A percentile compares a stretch with the other conserved stretches of the same genome.
These are phyloP conservation scores for Chaetomiaceae sp. DNA, from an alignment of 2,329 filamentous ascomycete species.

Conservation along the genomic window DNA sequence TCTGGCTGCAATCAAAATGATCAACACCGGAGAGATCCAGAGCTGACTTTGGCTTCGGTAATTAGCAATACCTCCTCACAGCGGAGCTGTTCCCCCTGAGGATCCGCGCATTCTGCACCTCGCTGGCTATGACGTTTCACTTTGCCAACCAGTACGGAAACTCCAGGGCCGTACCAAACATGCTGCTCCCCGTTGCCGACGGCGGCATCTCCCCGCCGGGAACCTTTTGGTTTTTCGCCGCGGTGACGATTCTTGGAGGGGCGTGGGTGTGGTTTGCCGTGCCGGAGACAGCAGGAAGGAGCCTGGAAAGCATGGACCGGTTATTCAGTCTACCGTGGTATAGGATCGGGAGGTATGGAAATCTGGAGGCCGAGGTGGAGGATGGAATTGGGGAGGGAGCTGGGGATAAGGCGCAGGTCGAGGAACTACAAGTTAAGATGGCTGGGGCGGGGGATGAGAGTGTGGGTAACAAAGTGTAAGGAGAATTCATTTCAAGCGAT, in stretches of 20 bases:
- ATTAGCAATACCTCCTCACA: slow-evolving; percentile 65
- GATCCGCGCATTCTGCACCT: slow-evolving; percentile 65
- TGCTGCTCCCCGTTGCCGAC: slow-evolving; percentile 51
- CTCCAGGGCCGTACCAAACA: slow-evolving; percentile 66
- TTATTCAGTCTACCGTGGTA: slow-evolving; percentile 72
- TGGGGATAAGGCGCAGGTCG: background rate
- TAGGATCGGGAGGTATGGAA: slow-evolving; percentile 59
- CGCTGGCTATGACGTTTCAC: slow-evolving; percentile 71
- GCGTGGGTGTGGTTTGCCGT: slow-evolving; percentile 68
- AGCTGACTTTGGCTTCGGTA: slow-evolving; percentile 35
- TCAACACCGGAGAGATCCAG: no score
- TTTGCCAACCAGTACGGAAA: slow-evolving; percentile 78
- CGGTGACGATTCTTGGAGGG: slow-evolving; percentile 62
- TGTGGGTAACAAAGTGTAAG: background rate
- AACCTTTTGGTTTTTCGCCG: slow-evolving; percentile 73
- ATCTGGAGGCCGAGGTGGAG: slow-evolving; percentile 45
- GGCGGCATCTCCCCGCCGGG: slow-evolving; percentile 56
- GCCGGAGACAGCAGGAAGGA: slow-evolving; percentile 65
- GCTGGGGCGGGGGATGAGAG: background rate
- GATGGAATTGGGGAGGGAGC: slow-evolving; percentile 30
- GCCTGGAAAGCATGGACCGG: slow-evolving; percentile 64
- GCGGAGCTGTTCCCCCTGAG: slow-evolving; percentile 73
- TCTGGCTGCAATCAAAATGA: no score
- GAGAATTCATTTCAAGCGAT: no score
- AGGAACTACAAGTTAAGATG: background rate